Conservation (phyloP, 225 moss, liverwort and hornwort genomes). For the Thuidium tamariscinum region DNA sequence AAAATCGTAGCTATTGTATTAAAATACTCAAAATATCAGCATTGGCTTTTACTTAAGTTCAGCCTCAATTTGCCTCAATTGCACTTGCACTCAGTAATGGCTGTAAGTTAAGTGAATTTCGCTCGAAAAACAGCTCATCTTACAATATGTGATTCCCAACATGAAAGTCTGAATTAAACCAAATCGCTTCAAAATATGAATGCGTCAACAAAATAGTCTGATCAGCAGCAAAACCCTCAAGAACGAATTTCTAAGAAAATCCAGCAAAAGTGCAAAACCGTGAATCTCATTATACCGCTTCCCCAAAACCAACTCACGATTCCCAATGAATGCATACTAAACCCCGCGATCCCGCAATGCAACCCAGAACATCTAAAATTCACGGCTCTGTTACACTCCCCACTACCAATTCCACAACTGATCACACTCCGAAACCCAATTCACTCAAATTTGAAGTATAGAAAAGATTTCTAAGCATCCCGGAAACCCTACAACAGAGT, state of each 20-base stretch:
- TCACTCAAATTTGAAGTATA: background rate
- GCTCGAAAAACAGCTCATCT: background rate
- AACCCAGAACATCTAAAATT: background rate
- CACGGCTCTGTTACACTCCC: background rate
- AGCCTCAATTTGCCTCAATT: background rate
- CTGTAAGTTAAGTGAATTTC: background rate
- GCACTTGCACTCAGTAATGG: background rate
- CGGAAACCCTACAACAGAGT: background rate
- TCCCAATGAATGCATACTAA: background rate
- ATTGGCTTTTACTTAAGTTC: background rate
- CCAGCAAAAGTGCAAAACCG: background rate
- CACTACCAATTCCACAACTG: background rate
- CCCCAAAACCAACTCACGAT: background rate
- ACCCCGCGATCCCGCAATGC: background rate
- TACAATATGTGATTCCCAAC: background rate
- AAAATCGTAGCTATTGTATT: background rate
- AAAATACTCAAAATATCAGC: background rate
- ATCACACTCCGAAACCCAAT: background rate
- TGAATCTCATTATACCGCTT: background rate
- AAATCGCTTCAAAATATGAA: background rate
- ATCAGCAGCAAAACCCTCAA: background rate
- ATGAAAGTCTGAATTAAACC: background rate
- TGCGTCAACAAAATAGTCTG: background rate
- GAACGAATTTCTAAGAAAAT: background rate
- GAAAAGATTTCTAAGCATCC: background rate